Evolutionary conservation across 1,139 yeast species (phyloP).

Genomic region (Yamadazyma jaroonii): DNA sequence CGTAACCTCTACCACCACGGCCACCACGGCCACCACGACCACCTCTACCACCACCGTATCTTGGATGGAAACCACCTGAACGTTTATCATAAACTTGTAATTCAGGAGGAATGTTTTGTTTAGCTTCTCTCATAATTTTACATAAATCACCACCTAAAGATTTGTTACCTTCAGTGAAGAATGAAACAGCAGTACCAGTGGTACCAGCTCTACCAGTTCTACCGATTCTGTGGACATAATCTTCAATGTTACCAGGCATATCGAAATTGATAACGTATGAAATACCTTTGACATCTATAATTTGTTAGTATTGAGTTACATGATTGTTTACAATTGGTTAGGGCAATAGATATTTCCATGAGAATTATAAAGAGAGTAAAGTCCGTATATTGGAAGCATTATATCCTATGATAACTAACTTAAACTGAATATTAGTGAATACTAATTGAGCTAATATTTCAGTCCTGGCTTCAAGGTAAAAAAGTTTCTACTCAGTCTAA

Average conservation of each 20-base stretch:
- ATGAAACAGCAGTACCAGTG: constrained; percentile 90
- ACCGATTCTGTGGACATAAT: constrained; percentile 93
- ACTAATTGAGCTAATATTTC: too few relatives aligned
- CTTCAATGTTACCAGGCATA: constrained; percentile 98
- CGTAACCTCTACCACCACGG: constrained; percentile 25
- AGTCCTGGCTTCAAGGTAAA: too few relatives aligned
- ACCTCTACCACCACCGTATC: constrained; percentile 55
- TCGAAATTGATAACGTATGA: constrained; percentile 90
- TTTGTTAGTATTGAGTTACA: constrained; percentile 27
- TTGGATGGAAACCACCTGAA: constrained; percentile 52
- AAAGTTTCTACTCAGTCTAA: too few relatives aligned
- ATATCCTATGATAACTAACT: constrained; percentile 1
- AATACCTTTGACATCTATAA: constrained; percentile 92
- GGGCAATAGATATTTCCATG: constrained; percentile 1
- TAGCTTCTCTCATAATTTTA: constrained; percentile 91
- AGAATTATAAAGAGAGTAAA: constrained; percentile 2
- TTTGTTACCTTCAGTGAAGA: constrained; percentile 85
- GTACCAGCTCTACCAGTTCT: constrained; percentile 99
- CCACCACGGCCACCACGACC: constrained; percentile 34
- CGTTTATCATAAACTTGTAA: constrained; percentile 56
- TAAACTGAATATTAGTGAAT: not conserved
- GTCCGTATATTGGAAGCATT: constrained; percentile 5
- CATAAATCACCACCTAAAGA: constrained; percentile 89
- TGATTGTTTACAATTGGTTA: not conserved
- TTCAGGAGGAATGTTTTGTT: constrained; percentile 77